Percentiles rank a stretch among this genome's conserved stretches.
phyloP scores from a whole-genome alignment of 2,329 filamentous ascomycete genomes.

The Colletotrichum liriopes region DNA sequence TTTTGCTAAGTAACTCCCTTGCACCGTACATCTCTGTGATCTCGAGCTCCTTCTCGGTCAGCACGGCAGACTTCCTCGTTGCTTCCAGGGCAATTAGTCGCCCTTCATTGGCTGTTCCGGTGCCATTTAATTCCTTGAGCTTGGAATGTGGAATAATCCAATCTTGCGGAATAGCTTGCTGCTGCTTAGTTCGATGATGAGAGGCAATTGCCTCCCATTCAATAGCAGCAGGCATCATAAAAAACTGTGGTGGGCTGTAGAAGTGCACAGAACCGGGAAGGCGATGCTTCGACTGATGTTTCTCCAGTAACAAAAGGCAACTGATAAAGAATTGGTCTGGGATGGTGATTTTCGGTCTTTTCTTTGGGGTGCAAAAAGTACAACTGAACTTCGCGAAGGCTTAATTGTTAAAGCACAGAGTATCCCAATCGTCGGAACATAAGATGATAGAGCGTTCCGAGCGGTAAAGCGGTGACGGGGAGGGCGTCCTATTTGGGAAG shows the following conservation, averaged over 20 bases:
- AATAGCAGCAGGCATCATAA: constrained; percentile 10
- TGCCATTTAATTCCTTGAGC: constrained; percentile 26
- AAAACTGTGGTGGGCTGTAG: background rate
- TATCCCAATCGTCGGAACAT: background rate
- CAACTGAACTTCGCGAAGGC: too few relatives aligned
- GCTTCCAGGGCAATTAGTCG: constrained; percentile 35
- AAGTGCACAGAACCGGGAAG: background rate
- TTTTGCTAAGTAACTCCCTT: constrained; percentile 38
- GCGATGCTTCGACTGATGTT: background rate
- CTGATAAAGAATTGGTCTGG: too few relatives aligned
- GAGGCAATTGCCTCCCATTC: constrained; percentile 40
- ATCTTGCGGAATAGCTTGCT: constrained; percentile 36
- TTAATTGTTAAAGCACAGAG: background rate
- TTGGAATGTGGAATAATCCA: constrained; percentile 34
- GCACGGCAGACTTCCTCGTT: constrained; percentile 29
- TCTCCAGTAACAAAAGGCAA: background rate
- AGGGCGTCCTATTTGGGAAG: constrained; percentile 16
- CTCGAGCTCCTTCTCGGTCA: constrained; percentile 45
- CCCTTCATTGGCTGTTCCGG: constrained; percentile 35
- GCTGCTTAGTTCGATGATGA: constrained; percentile 33
- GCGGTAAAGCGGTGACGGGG: constrained; percentile 3
- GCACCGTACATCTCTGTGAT: constrained; percentile 45
- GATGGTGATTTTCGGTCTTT: background rate
- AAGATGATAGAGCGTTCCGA: background rate
- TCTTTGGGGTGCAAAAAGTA: too few relatives aligned